Percentiles rank a stretch among this genome's conserved stretches.
These are phyloP conservation scores for Chrysosporium keratinophilum DNA, from an alignment of 2,329 filamentous ascomycete species.

Conservation along the genomic window DNA sequence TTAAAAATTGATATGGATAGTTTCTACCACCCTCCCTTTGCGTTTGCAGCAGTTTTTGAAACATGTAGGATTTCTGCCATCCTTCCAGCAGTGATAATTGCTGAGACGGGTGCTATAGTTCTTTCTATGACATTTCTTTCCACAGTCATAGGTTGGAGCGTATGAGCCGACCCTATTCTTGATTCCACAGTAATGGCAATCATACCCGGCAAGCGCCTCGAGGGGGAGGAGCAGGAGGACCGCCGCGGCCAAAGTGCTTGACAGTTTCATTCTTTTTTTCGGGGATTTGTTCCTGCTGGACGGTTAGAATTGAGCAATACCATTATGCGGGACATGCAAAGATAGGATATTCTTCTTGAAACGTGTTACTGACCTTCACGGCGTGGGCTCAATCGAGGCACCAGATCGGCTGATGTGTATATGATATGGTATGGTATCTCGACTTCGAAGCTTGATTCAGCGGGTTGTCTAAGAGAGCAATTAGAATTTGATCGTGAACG, in stretches of 20 bases:
- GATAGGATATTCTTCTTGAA: too few relatives aligned
- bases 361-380: too few relatives aligned
- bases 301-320: not conserved
- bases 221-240: constrained; percentile 6
- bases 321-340: too few relatives aligned
- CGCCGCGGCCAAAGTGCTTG: not conserved
- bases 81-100: constrained; percentile 12
- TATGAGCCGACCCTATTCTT: constrained; percentile 2
- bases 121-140: constrained; percentile 11
- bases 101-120: constrained; percentile 8
- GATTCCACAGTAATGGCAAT: constrained; percentile 9
- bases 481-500: too few relatives aligned
- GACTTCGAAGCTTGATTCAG: too few relatives aligned
- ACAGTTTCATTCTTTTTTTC: constrained; percentile 8
- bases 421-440: too few relatives aligned
- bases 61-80: constrained; percentile 11
- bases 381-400: too few relatives aligned
- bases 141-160: constrained; percentile 10
- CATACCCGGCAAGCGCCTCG: constrained; percentile 1
- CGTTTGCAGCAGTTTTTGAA: constrained; percentile 11
- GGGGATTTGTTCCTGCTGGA: not conserved
- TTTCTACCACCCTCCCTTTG: not conserved
- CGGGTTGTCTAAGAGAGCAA: too few relatives aligned
- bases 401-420: too few relatives aligned
- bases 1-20: too few relatives aligned